Evolutionary conservation across 345 rosid genomes (phyloP).

Genomic region (Murraya paniculata): DNA sequence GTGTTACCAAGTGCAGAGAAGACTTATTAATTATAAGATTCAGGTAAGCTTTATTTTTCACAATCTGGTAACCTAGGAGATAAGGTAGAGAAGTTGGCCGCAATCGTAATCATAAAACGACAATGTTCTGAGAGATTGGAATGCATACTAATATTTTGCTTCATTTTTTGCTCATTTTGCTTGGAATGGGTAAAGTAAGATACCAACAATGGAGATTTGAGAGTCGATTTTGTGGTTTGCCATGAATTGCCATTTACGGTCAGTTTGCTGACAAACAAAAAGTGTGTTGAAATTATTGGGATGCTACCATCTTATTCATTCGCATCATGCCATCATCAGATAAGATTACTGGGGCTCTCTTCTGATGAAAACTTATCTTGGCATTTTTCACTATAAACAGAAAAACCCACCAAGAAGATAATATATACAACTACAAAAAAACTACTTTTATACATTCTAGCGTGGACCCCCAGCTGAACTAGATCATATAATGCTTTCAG

Average conservation of each 20-base stretch:
- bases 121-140: not conserved
- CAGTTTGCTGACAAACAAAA: not conserved
- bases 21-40: too few species aligned
- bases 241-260: not conserved
- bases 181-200: not conserved
- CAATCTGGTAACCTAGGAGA: not conserved
- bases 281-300: not conserved
- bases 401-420: not conserved
- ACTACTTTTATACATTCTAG: too few species aligned
- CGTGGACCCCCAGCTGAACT: conserved; percentile 7
- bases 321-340: not conserved
- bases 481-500: conserved; percentile 2
- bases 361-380: not conserved
- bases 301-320: not conserved
- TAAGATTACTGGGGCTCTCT: not conserved
- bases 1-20: too few species aligned
- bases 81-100: not conserved
- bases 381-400: not conserved
- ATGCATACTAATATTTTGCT: not conserved
- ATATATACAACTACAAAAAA: not conserved
- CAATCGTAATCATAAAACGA: not conserved
- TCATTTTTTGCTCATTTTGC: not conserved
- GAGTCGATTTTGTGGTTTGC: not conserved
- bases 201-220: not conserved
- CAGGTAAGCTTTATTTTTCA: not conserved